Base-by-base conservation (phyloP, 1,284 basidiomycete species). In the Cryptococcus deneoformans region DNA sequence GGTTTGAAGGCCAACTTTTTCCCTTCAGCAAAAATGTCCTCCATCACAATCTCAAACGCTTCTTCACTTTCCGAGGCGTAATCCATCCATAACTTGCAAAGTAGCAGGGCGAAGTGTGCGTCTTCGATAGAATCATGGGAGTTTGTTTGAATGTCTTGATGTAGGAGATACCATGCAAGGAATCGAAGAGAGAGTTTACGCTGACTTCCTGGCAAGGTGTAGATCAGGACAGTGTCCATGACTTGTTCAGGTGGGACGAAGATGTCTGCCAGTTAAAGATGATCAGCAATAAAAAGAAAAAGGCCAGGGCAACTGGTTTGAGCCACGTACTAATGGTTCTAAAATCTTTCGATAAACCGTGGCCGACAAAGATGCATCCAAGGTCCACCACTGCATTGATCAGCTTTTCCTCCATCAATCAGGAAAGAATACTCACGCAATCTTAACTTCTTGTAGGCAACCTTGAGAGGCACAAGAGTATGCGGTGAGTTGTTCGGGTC, bases 311-410 rank as follows among this genome's bases (percentile, higher is more conserved):
- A 39, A 36, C n/a, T 40, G 50, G 11, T 10, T 42, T 24, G 20
- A 14, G 49, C 37, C 16, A 80, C 90, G 71, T 66, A 94, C 92
- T 99, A 79, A 99, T 98, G 58, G 96, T 99, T 10, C 96, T 84
- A 79, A 99, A 98, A 77, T 99, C 96, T 74, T 98, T 98, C n/a
- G 91, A 89, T n/a, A 99, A 83, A 1, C 96, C 96, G 69, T 99
- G 95, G 0, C 96, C 96, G 55, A 99, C 90, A 70, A 99, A 99
- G 62, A 94, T 88, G 71, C 96, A 99, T 6, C 94, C 94, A 20
- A 88, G 82, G 71, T 99, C 95, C 8, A 99, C 93, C 2, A 99
- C 70, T 73, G 44, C n/a, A 37, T 1, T 5, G 8, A 45, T 63
- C 44, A 67, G 60, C 50, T 43, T 7, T 4, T 8, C 34, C 34